Conservation (phyloP, 306 rosid genomes). For the Prunus mira region DNA sequence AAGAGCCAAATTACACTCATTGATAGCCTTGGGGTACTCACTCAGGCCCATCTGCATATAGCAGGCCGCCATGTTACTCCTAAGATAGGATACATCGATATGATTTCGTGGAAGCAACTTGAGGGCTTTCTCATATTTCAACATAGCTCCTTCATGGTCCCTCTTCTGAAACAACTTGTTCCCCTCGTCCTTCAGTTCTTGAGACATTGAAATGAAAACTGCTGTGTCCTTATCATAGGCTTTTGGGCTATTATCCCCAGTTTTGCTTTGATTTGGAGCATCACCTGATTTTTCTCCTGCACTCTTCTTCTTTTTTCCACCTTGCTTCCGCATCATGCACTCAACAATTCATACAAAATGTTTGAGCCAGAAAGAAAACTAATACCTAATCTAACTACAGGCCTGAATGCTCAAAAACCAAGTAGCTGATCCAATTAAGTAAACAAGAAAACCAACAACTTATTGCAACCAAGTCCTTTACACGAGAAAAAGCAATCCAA, state of each 20-base stretch:
- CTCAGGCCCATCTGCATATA: constrained; percentile 92
- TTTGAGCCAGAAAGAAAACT: constrained; percentile 6
- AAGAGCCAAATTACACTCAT: constrained; percentile 87
- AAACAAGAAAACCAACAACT: neutral
- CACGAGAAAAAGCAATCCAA: constrained; percentile 21
- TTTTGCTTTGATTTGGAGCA: constrained; percentile 35
- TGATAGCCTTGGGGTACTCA: constrained; percentile 81
- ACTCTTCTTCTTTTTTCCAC: constrained; percentile 61
- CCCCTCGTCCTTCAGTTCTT: constrained; percentile 79
- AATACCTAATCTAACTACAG: constrained; percentile 8
- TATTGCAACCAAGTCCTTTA: constrained; percentile 14
- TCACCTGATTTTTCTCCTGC: constrained; percentile 42
- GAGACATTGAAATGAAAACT: constrained; percentile 60
- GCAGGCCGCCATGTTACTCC: constrained; percentile 90
- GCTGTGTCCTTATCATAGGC: constrained; percentile 53
- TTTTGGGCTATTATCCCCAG: constrained; percentile 38
- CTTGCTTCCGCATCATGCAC: constrained; percentile 60
- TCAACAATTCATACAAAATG: constrained; percentile 33
- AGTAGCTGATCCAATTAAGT: constrained; percentile 28
- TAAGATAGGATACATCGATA: constrained; percentile 72
- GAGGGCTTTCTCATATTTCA: constrained; percentile 78
- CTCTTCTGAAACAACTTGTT: constrained; percentile 80
- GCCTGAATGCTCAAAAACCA: constrained; percentile 22
- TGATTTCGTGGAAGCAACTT: constrained; percentile 76
- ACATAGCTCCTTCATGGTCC: constrained; percentile 73